Percentiles rank a stretch among this genome's conserved stretches.
Evolutionary conservation across 352 stramenopile genomes (phyloP).

Genomic region (Globisporangium echinulatum): DNA sequence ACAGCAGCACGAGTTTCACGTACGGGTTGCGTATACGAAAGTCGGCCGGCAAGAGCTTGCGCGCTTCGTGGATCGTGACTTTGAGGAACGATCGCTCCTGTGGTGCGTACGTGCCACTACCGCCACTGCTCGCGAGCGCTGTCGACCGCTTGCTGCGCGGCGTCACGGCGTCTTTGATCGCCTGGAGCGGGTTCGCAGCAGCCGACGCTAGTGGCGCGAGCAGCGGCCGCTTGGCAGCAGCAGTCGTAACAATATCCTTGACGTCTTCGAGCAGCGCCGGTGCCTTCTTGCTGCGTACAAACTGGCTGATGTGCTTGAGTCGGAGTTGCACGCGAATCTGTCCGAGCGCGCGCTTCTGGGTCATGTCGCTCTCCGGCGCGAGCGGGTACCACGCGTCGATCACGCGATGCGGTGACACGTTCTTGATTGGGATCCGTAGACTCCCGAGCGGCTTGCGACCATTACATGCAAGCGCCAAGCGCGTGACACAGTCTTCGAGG

Average conservation of each 20-base stretch:
- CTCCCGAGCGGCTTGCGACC: constrained; percentile 47
- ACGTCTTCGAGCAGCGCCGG: constrained; percentile 26
- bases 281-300: constrained; percentile 33
- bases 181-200: constrained; percentile 5
- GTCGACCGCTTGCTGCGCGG: constrained; percentile 4
- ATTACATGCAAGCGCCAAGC: constrained; percentile 37
- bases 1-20: constrained; percentile 48
- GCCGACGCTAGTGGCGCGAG: background rate
- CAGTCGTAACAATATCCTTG: constrained; percentile 12
- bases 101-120: constrained; percentile 1
- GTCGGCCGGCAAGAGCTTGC: constrained; percentile 43
- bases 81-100: constrained; percentile 51
- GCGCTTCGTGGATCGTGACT: constrained; percentile 48
- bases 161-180: constrained; percentile 11
- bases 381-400: constrained; percentile 63
- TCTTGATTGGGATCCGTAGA: constrained; percentile 61
- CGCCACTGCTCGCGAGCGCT: constrained; percentile 4
- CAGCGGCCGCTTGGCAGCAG: constrained; percentile 3
- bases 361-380: constrained; percentile 56
- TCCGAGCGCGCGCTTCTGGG: constrained; percentile 52
- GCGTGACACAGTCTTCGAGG: constrained; percentile 58
- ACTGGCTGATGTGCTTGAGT: constrained; percentile 21
- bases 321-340: constrained; percentile 52
- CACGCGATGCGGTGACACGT: constrained; percentile 46
- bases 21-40: constrained; percentile 28